phyloP scores from a whole-genome alignment of 2,329 filamentous ascomycete species.

The Orbilia oligospora region DNA sequence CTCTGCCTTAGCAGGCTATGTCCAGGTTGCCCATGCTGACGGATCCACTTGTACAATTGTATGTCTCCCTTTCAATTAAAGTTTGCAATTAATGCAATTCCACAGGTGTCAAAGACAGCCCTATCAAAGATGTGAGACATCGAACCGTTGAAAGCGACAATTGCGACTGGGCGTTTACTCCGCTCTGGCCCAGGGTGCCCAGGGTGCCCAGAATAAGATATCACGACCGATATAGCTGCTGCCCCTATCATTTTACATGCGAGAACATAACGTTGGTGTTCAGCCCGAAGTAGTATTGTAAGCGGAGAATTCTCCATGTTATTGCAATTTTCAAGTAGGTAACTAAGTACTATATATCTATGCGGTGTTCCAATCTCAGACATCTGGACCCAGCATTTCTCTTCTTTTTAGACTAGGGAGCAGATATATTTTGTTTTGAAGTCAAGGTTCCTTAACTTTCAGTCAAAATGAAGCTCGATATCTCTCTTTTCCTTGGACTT shows the following conservation, averaged over 20 bases:
- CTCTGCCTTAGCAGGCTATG: constrained; percentile 14
- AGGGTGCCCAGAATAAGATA: neutral
- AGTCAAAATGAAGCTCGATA: constrained; percentile 23
- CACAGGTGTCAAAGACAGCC: constrained; percentile 13
- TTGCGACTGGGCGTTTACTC: constrained; percentile 16
- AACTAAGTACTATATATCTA: no score
- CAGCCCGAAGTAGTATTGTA: neutral
- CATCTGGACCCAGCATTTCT: no score
- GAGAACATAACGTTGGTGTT: constrained; percentile 15
- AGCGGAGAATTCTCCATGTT: neutral
- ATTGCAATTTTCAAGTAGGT: neutral
- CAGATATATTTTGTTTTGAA: neutral
- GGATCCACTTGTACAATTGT: neutral
- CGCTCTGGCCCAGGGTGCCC: neutral
- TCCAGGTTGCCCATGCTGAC: constrained; percentile 15
- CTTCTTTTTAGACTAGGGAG: no score
- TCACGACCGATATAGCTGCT: neutral
- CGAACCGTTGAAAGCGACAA: constrained; percentile 12
- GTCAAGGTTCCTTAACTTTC: neutral
- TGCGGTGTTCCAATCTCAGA: no score
- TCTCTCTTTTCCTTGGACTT: constrained; percentile 16
- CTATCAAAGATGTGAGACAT: constrained; percentile 17
- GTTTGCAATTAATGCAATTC: neutral
- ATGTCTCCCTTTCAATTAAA: constrained; percentile 24
- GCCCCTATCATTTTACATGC: constrained; percentile 3